Percentiles rank a stretch among this genome's conserved stretches.
These are phyloP conservation scores for Pythium sp. DNA, from an alignment of 352 stramenopile species.

Conservation along the genomic window DNA sequence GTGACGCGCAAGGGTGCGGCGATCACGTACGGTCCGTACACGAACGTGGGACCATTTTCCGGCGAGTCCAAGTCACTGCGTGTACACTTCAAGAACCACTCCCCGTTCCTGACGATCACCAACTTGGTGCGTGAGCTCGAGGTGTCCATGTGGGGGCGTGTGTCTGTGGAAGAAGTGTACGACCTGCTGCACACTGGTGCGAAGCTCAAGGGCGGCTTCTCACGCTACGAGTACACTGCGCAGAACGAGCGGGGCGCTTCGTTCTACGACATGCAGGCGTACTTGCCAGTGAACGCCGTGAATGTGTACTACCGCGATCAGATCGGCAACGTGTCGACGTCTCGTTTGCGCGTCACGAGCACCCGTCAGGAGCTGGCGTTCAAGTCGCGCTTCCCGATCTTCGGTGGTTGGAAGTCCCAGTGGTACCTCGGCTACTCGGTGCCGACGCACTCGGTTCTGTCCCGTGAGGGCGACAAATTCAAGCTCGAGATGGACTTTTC, in stretches of 20 bases:
- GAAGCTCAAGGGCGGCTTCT: conserved; percentile 84
- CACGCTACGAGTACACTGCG: conserved; percentile 80
- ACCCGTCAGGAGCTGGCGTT: conserved; percentile 74
- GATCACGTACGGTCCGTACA: conserved; percentile 80
- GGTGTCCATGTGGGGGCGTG: conserved; percentile 88
- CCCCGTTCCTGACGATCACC: conserved; percentile 83
- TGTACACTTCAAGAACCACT: conserved; percentile 87
- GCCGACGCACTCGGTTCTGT: conserved; percentile 75
- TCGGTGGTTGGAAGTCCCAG: conserved; percentile 88
- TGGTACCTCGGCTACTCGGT: conserved; percentile 89
- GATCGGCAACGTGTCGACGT: conserved; percentile 90
- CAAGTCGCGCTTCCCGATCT: conserved; percentile 83
- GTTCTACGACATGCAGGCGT: conserved; percentile 70
- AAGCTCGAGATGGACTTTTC: conserved; percentile 86
- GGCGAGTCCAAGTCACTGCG: conserved; percentile 32
- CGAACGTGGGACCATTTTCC: conserved; percentile 47
- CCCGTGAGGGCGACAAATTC: conserved; percentile 59
- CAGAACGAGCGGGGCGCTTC: conserved; percentile 62
- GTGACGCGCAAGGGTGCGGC: conserved; percentile 67
- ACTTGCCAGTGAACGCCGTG: conserved; percentile 70
- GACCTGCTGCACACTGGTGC: conserved; percentile 85
- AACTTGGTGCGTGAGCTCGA: conserved; percentile 85
- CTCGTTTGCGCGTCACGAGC: conserved; percentile 47
- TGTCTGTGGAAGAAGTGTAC: conserved; percentile 87
- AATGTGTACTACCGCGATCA: conserved; percentile 91